A percentile compares a stretch with the other conserved stretches of the same genome.
Evolutionary conservation across 2,329 filamentous ascomycete genomes (phyloP).

Genomic region (Colletotrichum sp.): DNA sequence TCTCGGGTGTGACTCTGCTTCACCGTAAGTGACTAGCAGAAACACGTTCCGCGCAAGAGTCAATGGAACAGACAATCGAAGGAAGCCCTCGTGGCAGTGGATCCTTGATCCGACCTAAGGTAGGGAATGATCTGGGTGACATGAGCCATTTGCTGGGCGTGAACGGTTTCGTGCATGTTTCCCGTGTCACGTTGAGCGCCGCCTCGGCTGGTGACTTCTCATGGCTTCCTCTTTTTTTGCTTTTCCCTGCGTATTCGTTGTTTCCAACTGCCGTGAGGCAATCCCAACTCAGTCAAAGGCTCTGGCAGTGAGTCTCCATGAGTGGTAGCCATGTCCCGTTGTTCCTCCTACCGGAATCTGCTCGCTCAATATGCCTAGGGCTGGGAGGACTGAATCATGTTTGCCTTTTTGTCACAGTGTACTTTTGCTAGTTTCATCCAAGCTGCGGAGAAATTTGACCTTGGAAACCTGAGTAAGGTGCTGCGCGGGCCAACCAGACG

Average conservation of each 20-base stretch:
- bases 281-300: background rate
- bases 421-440: background rate
- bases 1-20: background rate
- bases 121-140: background rate
- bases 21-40: background rate
- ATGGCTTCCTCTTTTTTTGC: background rate
- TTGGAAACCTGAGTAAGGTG: background rate
- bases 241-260: background rate
- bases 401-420: background rate
- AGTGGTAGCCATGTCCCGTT: background rate
- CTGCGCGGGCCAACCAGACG: background rate
- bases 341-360: background rate
- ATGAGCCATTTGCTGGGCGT: background rate
- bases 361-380: background rate
- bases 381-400: background rate
- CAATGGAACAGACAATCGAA: background rate
- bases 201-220: background rate
- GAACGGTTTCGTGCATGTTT: conserved; percentile 6
- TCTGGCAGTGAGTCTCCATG: background rate
- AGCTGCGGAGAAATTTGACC: background rate
- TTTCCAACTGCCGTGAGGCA: background rate
- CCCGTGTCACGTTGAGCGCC: background rate
- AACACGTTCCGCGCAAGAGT: background rate
- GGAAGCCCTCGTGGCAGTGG: conserved; percentile 1
- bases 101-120: background rate